Base-by-base conservation (phyloP, 2,329 filamentous ascomycete genomes). In the Sporothrix dimorphospora region DNA sequence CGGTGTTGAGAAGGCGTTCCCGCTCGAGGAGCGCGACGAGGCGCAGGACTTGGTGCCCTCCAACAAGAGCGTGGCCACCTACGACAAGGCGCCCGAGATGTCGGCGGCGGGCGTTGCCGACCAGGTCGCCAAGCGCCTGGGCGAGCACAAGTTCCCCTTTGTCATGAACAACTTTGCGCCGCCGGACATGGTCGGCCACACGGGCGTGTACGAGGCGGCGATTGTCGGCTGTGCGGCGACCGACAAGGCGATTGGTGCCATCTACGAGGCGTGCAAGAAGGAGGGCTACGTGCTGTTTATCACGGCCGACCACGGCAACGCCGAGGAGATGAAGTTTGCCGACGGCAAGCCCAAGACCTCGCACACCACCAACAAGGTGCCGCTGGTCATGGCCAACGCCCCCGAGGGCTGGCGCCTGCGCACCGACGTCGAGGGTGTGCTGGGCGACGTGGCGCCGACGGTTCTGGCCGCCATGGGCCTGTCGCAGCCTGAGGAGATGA, bases 141-240 rank as follows among this genome's bases (percentile, higher is more conserved):
- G 82, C 34, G 93, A 97, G 82, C 89, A 91, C 79, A 90, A 92
- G 80, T 98, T 94, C 84, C 94, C 96, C 80, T 98, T 99, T 80
- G 87, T 99, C 82, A 99, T 99, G 96, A 98, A 98, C 90, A 99
- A 99, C 90, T 98, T 99, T 83, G 96, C 96, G 55, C 96, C 96
- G 55, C 96, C 96, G 21, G 96, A 99, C 85, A 99, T 99, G 96
- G 96, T 99, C 76, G 96, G 96, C 77, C 96, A 99, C 86, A 99
- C 96, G 12, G 96, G 96, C 80, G 94, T 97, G 73, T 98, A 98
- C 84, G 91, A 98, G 78, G 95, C 96, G 40, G 96, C 96, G 72
- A 91, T 99, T 75, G 80, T 96, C 79, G 96, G 91, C 78, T 91
- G 92, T 77, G 87, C 90, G 76, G 91, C 95, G 76, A 99, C 96